These are phyloP conservation scores for Plenodomus lindquistii DNA, from an alignment of 2,329 filamentous ascomycete species.

Conservation along the genomic window DNA sequence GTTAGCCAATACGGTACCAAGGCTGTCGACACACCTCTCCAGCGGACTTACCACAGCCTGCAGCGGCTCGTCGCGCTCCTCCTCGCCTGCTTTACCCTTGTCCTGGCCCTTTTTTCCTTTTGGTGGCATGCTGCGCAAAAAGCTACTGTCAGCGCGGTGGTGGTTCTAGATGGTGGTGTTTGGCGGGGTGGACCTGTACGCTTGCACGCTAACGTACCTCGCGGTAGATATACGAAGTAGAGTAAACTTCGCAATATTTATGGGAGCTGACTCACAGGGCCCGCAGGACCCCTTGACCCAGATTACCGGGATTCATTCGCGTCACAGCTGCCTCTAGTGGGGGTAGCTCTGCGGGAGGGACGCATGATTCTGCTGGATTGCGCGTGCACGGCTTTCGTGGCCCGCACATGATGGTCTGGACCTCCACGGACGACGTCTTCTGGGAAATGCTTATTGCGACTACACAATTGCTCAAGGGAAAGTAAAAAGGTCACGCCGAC, in stretches of 20 bases:
- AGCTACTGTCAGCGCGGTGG: constrained; percentile 12
- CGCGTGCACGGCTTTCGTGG: constrained; percentile 21
- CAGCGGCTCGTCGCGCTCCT: constrained; percentile 64
- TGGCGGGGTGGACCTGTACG: constrained; percentile 10
- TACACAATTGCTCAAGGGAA: constrained; percentile 21
- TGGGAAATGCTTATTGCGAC: constrained; percentile 43
- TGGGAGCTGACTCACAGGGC: constrained; percentile 26
- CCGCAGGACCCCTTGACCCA: constrained; percentile 12
- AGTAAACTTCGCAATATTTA: constrained; percentile 14
- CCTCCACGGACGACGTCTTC: constrained; percentile 20
- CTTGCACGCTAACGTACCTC: constrained; percentile 2
- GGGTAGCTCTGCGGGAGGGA: constrained; percentile 30
- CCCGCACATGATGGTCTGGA: constrained; percentile 32
- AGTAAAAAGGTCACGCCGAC: too few species aligned
- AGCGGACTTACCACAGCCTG: constrained; percentile 61
- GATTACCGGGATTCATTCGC: constrained; percentile 18
- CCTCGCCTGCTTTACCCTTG: constrained; percentile 51
- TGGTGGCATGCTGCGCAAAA: constrained; percentile 48
- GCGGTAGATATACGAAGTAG: too few species aligned
- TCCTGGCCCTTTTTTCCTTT: constrained; percentile 52
- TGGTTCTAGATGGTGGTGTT: constrained; percentile 11
- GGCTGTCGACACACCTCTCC: constrained; percentile 4
- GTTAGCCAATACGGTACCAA: constrained; percentile 18
- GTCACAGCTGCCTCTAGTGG: constrained; percentile 25
- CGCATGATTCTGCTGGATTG: constrained; percentile 14